These are phyloP conservation scores for Quercus parvula DNA, from an alignment of 306 rosid species.

Conservation along the genomic window DNA sequence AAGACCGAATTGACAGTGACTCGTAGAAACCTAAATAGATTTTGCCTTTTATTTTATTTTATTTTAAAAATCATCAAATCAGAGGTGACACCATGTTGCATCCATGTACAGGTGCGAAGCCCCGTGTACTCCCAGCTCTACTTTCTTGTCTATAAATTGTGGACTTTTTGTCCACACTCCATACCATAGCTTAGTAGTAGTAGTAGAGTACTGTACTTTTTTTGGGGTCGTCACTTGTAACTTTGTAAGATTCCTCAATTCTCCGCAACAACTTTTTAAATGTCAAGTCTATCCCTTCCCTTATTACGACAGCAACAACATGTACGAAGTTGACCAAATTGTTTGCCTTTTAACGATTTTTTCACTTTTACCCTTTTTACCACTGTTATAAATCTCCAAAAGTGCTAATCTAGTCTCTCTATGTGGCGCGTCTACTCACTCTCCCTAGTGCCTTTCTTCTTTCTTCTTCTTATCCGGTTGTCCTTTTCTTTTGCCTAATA, in stretches of 20 bases:
- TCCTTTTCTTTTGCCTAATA: no score
- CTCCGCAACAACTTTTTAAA: not conserved
- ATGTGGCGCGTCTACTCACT: not conserved
- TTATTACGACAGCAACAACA: not conserved
- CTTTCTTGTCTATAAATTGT: not conserved
- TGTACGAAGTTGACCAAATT: slow-evolving; percentile 25
- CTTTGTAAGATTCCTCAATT: not conserved
- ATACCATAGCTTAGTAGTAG: no score
- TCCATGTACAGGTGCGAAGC: not conserved
- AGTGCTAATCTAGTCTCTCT: not conserved
- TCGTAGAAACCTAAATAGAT: no score
- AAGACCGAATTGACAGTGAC: no score
- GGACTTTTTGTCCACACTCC: slow-evolving; percentile 20
- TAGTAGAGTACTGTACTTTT: slow-evolving; percentile 21
- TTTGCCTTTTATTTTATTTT: no score
- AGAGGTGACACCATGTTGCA: not conserved
- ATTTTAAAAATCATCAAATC: not conserved
- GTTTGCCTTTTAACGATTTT: not conserved
- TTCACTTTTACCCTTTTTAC: not conserved
- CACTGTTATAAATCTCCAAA: not conserved
- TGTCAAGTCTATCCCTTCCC: slow-evolving; percentile 32
- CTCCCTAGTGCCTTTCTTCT: not conserved
- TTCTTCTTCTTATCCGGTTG: not conserved
- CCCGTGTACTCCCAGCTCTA: not conserved
- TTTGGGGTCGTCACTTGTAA: no score